Evolutionary conservation across 2,329 filamentous ascomycete species (phyloP).

Genomic region (Grosmannia clavigera): DNA sequence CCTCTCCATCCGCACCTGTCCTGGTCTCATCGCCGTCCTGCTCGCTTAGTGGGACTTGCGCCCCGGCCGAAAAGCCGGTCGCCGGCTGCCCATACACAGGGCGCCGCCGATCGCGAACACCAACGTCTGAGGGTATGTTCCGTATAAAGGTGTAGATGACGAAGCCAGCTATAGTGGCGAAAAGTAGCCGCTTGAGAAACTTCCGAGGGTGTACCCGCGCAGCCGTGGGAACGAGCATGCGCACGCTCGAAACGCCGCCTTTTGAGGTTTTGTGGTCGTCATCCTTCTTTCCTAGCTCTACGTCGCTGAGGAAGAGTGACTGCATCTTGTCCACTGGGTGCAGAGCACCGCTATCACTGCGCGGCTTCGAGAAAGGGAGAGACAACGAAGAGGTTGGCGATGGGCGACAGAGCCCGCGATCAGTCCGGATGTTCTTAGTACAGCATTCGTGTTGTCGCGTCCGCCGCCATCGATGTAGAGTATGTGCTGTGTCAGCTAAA

Average conservation of each 20-base stretch:
- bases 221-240: not conserved
- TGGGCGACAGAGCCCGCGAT: not conserved
- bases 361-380: not conserved
- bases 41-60: not conserved
- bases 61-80: not conserved
- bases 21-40: not conserved
- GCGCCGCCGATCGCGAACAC: constrained; percentile 25
- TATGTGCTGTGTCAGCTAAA: not conserved
- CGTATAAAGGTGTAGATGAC: constrained; percentile 52
- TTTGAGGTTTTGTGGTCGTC: constrained; percentile 33
- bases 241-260: not conserved
- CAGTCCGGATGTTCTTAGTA: not conserved
- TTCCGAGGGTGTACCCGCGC: constrained; percentile 31
- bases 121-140: constrained; percentile 42
- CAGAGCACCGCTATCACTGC: not conserved
- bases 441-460: not conserved
- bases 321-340: constrained; percentile 23
- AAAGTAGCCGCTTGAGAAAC: constrained; percentile 37
- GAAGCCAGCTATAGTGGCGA: constrained; percentile 33
- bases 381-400: not conserved
- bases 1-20: not conserved
- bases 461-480: not conserved
- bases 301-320: constrained; percentile 36
- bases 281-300: constrained; percentile 48
- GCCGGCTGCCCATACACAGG: constrained; percentile 20